A percentile compares a stretch with the other conserved stretches of the same genome.
Conservation (phyloP, 768 basidiomycete species). For the Hypholoma sublateritium region DNA sequence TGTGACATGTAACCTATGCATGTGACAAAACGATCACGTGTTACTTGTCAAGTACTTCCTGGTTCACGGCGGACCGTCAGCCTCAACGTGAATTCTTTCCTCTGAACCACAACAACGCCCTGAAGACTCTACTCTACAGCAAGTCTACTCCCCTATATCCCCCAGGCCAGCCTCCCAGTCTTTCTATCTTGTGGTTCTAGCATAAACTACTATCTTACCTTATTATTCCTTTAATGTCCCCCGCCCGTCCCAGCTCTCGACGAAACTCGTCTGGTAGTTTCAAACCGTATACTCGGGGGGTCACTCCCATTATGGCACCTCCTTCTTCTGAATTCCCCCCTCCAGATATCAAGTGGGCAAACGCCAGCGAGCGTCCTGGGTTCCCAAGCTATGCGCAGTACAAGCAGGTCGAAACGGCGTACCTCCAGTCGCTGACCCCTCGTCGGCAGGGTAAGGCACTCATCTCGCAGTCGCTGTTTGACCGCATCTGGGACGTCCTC, state of each 20-base stretch:
- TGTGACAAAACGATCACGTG: conserved; percentile 3
- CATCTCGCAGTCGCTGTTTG: conserved; percentile 69
- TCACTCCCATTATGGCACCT: conserved; percentile 16
- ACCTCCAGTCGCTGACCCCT: conserved; percentile 57
- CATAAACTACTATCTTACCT: conserved; percentile 16
- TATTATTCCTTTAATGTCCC: conserved; percentile 28
- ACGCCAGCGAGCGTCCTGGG: conserved; percentile 33
- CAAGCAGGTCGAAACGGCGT: conserved; percentile 54
- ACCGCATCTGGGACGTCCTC: conserved; percentile 70
- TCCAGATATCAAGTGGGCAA: conserved; percentile 3
- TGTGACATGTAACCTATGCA: not conserved
- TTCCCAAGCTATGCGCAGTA: conserved; percentile 66
- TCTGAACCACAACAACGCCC: conserved; percentile 21
- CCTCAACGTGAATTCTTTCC: conserved; percentile 18
- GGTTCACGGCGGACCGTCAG: conserved; percentile 22
- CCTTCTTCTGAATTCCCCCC: conserved; percentile 7
- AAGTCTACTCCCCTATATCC: conserved; percentile 8
- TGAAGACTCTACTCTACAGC: conserved; percentile 13
- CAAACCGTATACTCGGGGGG: conserved; percentile 35
- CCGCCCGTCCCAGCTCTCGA: conserved; percentile 28
- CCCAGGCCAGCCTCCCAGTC: conserved; percentile 20
- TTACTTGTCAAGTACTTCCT: not conserved
- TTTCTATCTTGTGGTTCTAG: conserved; percentile 6
- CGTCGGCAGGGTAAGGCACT: conserved; percentile 65
- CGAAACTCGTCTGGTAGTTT: conserved; percentile 24